Percentiles rank a stretch among this genome's conserved stretches.
Evolutionary conservation across 257 asterid genomes (phyloP).

Genomic region (Capsicum pubescens): DNA sequence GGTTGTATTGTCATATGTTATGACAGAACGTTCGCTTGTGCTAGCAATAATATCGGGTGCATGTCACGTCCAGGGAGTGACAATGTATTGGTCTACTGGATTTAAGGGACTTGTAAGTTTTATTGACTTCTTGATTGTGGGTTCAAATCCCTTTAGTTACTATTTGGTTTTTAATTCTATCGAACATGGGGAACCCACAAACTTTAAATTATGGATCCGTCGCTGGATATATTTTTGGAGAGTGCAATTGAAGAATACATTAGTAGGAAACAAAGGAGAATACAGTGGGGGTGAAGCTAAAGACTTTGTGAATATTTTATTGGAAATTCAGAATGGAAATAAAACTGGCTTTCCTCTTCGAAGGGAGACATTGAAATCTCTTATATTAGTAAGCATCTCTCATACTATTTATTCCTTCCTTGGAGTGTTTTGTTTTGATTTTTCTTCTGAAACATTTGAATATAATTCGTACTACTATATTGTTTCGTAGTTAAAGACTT

Average conservation of each 20-base stretch:
- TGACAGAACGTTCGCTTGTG: no score
- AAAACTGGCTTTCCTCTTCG: constrained; percentile 33
- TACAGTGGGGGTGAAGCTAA: not conserved
- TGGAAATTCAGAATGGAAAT: constrained; percentile 41
- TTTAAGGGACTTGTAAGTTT: no score
- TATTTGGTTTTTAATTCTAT: no score
- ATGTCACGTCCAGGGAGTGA: no score
- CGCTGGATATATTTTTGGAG: constrained; percentile 48
- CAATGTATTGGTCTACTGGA: no score
- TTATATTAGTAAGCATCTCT: not conserved
- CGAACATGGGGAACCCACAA: no score
- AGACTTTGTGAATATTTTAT: constrained; percentile 53
- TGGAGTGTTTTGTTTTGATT: not conserved
- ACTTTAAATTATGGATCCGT: no score
- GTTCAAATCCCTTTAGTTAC: no score
- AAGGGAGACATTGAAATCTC: constrained; percentile 28
- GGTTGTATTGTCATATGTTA: no score
- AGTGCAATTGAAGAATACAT: constrained; percentile 40
- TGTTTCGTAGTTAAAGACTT: not conserved
- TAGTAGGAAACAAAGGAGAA: not conserved
- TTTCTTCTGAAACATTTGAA: not conserved
- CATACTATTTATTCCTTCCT: not conserved
- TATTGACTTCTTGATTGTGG: no score
- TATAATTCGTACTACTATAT: not conserved
- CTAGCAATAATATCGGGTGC: no score